phyloP scores from a whole-genome alignment of 2,329 filamentous ascomycete genomes.

The Xylariaceae sp. region DNA sequence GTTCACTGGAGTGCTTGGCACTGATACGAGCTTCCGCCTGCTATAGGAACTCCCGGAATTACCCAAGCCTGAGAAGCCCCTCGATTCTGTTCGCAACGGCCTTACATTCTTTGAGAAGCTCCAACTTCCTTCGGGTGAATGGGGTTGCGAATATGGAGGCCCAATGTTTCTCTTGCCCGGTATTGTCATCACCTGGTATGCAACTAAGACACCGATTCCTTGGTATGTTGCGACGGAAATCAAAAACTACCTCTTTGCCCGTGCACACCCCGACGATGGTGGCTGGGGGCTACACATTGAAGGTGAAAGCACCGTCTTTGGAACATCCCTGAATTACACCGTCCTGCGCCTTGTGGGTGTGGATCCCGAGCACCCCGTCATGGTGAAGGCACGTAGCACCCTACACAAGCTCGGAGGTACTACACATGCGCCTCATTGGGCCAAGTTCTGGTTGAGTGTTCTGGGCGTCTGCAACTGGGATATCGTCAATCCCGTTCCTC shows the following conservation, averaged over 20 bases:
- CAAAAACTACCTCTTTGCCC: conserved; percentile 83
- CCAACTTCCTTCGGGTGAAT: conserved; percentile 83
- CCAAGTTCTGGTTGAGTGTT: conserved; percentile 90
- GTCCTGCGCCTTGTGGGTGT: conserved; percentile 75
- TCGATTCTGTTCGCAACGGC: conserved; percentile 76
- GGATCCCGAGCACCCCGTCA: conserved; percentile 72
- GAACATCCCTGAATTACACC: conserved; percentile 83
- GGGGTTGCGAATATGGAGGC: conserved; percentile 96
- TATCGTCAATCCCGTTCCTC: conserved; percentile 87
- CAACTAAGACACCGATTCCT: conserved; percentile 81
- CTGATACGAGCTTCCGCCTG: conserved; percentile 10
- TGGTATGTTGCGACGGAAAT: conserved; percentile 79
- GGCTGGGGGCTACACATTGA: conserved; percentile 97
- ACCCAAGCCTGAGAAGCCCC: conserved; percentile 62
- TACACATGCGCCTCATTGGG: conserved; percentile 82
- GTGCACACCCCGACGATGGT: conserved; percentile 81
- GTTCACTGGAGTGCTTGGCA: background rate
- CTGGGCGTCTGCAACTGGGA: conserved; percentile 84
- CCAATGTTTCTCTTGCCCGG: conserved; percentile 94
- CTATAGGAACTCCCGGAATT: conserved; percentile 68
- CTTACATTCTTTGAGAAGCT: conserved; percentile 84
- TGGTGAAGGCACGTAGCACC: conserved; percentile 77
- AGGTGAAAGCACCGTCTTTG: conserved; percentile 85
- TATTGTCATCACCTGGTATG: conserved; percentile 79
- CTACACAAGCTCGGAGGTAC: conserved; percentile 85